phyloP scores from a whole-genome alignment of 148 eudicot genomes.

The Silene conica region DNA sequence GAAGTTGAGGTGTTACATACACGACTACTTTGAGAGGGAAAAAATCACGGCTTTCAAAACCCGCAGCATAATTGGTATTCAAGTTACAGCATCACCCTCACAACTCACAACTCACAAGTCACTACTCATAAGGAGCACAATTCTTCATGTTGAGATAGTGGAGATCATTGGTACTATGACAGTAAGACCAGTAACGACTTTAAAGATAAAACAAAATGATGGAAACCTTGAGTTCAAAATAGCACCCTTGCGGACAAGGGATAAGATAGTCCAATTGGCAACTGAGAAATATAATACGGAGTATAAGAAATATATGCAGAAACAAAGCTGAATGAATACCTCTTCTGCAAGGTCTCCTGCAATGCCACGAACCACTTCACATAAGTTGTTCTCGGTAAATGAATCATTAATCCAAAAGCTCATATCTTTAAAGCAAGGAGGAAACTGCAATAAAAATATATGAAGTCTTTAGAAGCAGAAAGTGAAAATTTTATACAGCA shows the following conservation, averaged over 20 bases:
- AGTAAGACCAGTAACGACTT: neutral
- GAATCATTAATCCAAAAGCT: conserved; percentile 92
- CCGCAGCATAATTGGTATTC: neutral
- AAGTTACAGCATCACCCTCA: neutral
- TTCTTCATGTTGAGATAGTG: too few relatives aligned
- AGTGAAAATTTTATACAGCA: conserved; percentile 1
- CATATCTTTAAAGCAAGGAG: conserved; percentile 96
- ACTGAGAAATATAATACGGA: neutral
- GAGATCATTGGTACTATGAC: too few relatives aligned
- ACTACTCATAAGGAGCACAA: too few relatives aligned
- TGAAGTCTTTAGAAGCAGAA: neutral
- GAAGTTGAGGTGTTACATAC: neutral
- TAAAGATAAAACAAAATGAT: neutral
- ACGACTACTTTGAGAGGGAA: neutral
- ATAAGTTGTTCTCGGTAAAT: conserved; percentile 91
- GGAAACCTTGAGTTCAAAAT: neutral
- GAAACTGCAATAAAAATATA: conserved; percentile 50
- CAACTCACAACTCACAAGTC: too few relatives aligned
- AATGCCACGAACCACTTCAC: conserved; percentile 90
- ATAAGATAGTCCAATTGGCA: neutral
- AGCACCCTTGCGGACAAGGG: neutral
- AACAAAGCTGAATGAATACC: conserved; percentile 34
- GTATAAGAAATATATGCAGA: neutral
- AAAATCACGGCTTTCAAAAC: neutral
- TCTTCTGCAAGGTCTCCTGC: conserved; percentile 97